phyloP scores from a whole-genome alignment of 768 basidiomycete species.

The Lentinula edodes region DNA sequence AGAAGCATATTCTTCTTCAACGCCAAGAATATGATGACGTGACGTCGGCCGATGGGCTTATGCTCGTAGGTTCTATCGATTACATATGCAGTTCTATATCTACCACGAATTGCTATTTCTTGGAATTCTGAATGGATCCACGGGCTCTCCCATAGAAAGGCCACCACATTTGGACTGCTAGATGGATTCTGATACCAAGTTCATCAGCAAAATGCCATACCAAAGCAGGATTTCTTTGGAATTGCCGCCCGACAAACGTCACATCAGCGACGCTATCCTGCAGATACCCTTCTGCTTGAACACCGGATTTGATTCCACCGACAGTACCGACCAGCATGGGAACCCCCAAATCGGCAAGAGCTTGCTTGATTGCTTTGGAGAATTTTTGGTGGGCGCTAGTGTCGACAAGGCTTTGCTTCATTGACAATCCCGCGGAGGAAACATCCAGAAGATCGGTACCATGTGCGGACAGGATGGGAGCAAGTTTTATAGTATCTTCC shows the following conservation, averaged over 20 bases:
- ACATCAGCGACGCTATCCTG: conserved; percentile 57
- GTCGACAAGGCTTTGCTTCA: conserved; percentile 30
- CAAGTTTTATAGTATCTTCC: conserved; percentile 62
- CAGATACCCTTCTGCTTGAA: conserved; percentile 52
- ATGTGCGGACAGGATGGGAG: conserved; percentile 53
- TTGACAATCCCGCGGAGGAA: conserved; percentile 55
- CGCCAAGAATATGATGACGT: too few species aligned
- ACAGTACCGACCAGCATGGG: conserved; percentile 19
- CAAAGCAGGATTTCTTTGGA: conserved; percentile 54
- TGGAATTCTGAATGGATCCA: not conserved
- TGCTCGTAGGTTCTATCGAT: too few species aligned
- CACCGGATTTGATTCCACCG: conserved; percentile 51
- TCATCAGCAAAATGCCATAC: conserved; percentile 55
- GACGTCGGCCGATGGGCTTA: too few species aligned
- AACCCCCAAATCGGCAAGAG: not conserved
- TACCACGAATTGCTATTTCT: too few species aligned
- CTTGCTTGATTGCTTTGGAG: conserved; percentile 40
- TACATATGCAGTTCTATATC: too few species aligned
- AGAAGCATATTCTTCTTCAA: too few species aligned
- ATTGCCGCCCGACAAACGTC: conserved; percentile 45
- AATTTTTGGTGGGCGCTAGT: conserved; percentile 50
- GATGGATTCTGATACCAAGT: conserved; percentile 39
- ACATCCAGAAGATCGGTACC: conserved; percentile 78
- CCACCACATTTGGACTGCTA: conserved; percentile 54
- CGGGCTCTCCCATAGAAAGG: conserved; percentile 35